phyloP scores from a whole-genome alignment of 1,139 yeast genomes.

The Debaryomyces nepalensis region DNA sequence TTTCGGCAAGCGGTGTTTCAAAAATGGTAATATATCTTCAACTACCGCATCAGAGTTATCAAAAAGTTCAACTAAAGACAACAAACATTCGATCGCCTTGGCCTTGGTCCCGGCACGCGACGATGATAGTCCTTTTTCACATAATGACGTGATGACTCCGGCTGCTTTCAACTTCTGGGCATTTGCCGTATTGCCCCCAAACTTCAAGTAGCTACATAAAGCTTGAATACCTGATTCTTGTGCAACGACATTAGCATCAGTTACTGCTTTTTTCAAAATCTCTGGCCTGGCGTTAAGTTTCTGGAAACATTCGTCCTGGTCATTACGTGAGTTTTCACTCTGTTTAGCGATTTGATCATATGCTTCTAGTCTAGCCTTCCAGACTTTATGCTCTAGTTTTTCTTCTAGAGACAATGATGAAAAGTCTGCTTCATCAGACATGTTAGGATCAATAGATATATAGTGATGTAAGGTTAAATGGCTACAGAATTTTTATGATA shows the following conservation, averaged over 20 bases:
- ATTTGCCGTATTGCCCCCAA: constrained; percentile 53
- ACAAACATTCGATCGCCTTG: constrained; percentile 63
- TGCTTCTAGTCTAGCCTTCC: constrained; percentile 88
- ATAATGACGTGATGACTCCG: constrained; percentile 59
- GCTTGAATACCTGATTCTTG: constrained; percentile 79
- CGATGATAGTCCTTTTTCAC: constrained; percentile 82
- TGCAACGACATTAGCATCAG: constrained; percentile 89
- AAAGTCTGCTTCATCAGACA: constrained; percentile 60
- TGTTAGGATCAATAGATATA: constrained; percentile 13
- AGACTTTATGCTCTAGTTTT: constrained; percentile 70
- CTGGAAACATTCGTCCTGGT: constrained; percentile 57
- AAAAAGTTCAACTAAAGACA: constrained; percentile 62
- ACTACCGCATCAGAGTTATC: constrained; percentile 69
- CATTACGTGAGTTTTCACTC: constrained; percentile 60
- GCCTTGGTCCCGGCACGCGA: constrained; percentile 76
- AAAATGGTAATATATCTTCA: constrained; percentile 67
- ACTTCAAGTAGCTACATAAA: constrained; percentile 59
- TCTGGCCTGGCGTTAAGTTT: constrained; percentile 55
- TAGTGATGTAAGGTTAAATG: neutral
- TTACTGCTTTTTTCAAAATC: constrained; percentile 57
- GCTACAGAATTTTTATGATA: too few species aligned
- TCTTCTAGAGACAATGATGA: constrained; percentile 68
- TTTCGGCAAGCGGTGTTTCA: constrained; percentile 74
- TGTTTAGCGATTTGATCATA: constrained; percentile 66
- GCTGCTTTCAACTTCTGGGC: constrained; percentile 39